Percentiles rank a stretch among this genome's conserved stretches.
Conservation (phyloP, 75 land plant genomes). For the Cupressus sempervirens region DNA sequence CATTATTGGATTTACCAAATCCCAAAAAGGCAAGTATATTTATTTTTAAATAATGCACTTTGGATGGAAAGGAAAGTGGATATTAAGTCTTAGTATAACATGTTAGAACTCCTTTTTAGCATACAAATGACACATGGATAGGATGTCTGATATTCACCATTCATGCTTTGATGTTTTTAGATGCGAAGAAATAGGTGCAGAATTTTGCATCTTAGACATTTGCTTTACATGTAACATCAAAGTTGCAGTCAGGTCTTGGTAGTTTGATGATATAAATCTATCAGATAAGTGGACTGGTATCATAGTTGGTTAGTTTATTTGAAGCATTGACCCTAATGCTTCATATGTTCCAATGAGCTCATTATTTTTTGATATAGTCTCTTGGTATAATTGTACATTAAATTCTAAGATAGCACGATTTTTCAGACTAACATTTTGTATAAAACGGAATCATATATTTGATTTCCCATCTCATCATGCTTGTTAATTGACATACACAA, state of each 20-base stretch:
- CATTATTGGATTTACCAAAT: too few species aligned
- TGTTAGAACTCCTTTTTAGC: too few species aligned
- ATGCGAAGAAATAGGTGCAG: too few species aligned
- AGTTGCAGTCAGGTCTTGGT: constrained; percentile 75
- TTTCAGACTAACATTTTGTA: not conserved
- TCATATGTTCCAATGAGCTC: too few species aligned
- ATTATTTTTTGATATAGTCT: too few species aligned
- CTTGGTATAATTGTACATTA: not conserved
- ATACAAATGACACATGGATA: too few species aligned
- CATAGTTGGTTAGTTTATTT: not conserved
- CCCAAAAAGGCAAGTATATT: too few species aligned
- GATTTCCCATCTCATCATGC: not conserved
- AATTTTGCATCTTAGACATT: constrained; percentile 72
- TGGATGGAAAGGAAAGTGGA: too few species aligned
- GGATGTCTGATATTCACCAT: too few species aligned
- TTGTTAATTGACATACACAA: not conserved
- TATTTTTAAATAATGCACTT: too few species aligned
- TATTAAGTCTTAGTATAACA: too few species aligned
- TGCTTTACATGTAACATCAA: constrained; percentile 57
- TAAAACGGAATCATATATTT: not conserved
- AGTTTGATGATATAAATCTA: constrained; percentile 33
- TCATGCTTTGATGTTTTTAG: too few species aligned
- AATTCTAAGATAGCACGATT: not conserved
- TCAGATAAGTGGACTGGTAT: not conserved
- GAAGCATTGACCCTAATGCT: not conserved